Percentiles rank a stretch among this genome's conserved stretches.
These are phyloP conservation scores for Ophiostoma australiae DNA, from an alignment of 2,329 filamentous ascomycete species.

Conservation along the genomic window DNA sequence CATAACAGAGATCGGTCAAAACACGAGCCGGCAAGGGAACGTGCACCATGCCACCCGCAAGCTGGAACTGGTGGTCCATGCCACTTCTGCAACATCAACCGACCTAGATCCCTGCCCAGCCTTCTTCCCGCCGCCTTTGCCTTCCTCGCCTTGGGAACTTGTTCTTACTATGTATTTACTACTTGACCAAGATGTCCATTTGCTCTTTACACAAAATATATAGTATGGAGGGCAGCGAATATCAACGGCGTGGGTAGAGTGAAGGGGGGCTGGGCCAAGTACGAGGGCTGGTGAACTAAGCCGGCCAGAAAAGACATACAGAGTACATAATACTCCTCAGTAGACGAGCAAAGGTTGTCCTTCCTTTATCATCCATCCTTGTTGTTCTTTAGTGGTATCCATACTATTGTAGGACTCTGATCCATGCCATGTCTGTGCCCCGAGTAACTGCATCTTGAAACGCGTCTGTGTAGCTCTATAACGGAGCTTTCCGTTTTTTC, in stretches of 20 bases:
- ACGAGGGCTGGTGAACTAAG: not conserved
- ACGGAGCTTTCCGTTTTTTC: not conserved
- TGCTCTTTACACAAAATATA: not conserved
- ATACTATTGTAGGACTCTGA: not conserved
- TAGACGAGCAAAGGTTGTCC: no score
- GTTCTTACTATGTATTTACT: not conserved
- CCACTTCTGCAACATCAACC: constrained; percentile 6
- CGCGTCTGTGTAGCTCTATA: not conserved
- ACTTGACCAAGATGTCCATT: not conserved
- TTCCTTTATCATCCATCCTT: no score
- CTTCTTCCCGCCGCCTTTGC: not conserved
- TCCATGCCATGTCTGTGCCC: not conserved
- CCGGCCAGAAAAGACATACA: not conserved
- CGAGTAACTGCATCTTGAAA: not conserved
- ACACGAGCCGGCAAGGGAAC: constrained; percentile 12
- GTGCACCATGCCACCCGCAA: not conserved
- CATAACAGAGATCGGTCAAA: not conserved
- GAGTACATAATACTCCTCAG: no score
- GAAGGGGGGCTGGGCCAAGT: not conserved
- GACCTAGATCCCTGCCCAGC: not conserved
- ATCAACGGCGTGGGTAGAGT: not conserved
- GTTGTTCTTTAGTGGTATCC: no score
- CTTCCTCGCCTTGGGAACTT: not conserved
- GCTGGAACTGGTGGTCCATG: constrained; percentile 19
- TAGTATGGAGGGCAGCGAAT: not conserved